phyloP scores from a whole-genome alignment of 192 early-diverging fungal genomes.

The Coemansia sp. region DNA sequence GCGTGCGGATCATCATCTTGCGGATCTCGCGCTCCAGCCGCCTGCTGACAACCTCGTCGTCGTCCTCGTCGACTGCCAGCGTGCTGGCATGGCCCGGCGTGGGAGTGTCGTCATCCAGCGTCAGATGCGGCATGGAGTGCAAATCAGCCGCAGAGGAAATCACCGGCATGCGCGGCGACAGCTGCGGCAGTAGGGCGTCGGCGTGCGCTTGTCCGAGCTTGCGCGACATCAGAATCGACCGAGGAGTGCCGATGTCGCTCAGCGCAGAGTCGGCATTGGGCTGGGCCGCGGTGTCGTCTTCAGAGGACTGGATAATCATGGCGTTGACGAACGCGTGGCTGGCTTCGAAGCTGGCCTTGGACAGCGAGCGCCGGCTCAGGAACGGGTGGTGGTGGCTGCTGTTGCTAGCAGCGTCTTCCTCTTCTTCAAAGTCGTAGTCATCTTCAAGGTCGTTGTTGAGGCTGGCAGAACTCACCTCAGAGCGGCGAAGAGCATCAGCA shows the following conservation, averaged over 20 bases:
- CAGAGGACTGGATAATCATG: conserved; percentile 22
- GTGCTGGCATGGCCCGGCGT: not conserved
- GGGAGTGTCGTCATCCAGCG: conserved; percentile 11
- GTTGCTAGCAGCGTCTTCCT: not conserved
- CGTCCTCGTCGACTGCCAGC: not conserved
- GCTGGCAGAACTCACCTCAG: conserved; percentile 4
- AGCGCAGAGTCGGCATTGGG: not conserved
- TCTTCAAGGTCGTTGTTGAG: conserved; percentile 9
- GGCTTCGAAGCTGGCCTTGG: conserved; percentile 42
- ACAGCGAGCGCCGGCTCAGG: conserved; percentile 25
- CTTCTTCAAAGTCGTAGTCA: conserved; percentile 9
- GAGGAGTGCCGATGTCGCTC: conserved; percentile 17
- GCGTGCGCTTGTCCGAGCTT: conserved; percentile 42
- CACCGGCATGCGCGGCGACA: conserved; percentile 34
- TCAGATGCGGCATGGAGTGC: conserved; percentile 28
- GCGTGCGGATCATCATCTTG: conserved; percentile 41
- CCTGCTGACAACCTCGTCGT: conserved; percentile 32
- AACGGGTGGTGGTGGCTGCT: conserved; percentile 17
- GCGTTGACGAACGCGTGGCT: conserved; percentile 38
- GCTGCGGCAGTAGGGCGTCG: conserved; percentile 43
- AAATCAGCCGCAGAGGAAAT: not conserved
- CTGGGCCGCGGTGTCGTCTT: conserved; percentile 8
- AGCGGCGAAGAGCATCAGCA: not conserved
- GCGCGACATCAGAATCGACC: conserved; percentile 53
- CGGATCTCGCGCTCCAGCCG: conserved; percentile 46